These are phyloP conservation scores for Trichoderma pleuroti DNA, from an alignment of 2,329 filamentous ascomycete species.

Conservation along the genomic window DNA sequence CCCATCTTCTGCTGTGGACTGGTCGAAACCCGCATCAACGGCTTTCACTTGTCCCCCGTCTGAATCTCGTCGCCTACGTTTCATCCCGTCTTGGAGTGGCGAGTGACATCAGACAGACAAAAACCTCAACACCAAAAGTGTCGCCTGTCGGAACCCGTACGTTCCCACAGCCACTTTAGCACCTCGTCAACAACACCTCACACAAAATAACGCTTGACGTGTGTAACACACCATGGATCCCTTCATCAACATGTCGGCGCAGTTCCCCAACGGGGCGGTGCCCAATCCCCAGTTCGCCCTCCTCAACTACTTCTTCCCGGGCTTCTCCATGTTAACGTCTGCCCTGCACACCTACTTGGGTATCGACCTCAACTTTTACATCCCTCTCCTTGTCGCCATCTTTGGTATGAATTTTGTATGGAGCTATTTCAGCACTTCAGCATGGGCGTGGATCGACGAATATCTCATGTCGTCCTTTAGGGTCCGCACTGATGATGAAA, in stretches of 20 bases:
- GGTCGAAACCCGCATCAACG: neutral
- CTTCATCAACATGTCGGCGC: conserved; percentile 26
- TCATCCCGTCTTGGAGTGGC: neutral
- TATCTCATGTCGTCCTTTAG: conserved; percentile 64
- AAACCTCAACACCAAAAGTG: neutral
- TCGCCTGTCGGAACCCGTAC: neutral
- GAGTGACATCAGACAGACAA: neutral
- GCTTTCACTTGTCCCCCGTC: neutral
- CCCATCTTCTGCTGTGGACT: neutral
- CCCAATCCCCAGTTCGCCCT: conserved; percentile 42
- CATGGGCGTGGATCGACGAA: conserved; percentile 46
- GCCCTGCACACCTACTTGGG: conserved; percentile 54
- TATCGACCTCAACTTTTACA: conserved; percentile 60
- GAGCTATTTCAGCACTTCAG: conserved; percentile 49
- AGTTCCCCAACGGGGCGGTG: neutral
- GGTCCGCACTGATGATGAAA: conserved; percentile 66
- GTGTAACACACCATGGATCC: conserved; percentile 25
- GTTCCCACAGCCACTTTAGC: neutral
- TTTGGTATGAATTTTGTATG: conserved; percentile 49
- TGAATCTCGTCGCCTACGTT: neutral
- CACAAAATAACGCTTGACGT: neutral
- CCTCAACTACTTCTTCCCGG: conserved; percentile 63
- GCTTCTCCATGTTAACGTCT: conserved; percentile 56
- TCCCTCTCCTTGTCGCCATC: conserved; percentile 53
- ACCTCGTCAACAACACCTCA: neutral